Conservation (phyloP, 129 eudicot species). For the Artemisia argyi region DNA sequence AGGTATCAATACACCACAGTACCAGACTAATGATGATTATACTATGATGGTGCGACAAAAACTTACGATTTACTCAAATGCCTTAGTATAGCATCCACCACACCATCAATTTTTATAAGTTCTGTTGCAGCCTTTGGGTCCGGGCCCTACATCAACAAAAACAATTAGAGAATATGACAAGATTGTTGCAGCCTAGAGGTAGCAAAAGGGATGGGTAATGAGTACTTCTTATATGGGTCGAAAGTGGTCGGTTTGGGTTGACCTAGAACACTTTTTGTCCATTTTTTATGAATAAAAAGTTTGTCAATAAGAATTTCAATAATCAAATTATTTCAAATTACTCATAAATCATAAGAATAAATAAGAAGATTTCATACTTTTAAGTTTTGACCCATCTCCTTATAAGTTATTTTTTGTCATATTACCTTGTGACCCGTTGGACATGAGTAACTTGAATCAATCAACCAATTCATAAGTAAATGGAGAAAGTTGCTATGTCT, state of each 20-base stretch:
- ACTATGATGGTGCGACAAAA: constrained; percentile 1
- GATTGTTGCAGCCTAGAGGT: background rate
- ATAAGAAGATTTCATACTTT: too few species aligned
- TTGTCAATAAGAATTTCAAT: background rate
- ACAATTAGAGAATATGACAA: background rate
- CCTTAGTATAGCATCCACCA: constrained; percentile 80
- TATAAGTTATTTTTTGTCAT: background rate
- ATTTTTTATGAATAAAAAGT: background rate
- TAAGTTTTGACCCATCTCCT: background rate
- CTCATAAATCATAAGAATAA: too few species aligned
- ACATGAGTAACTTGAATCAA: background rate
- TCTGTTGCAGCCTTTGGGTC: constrained; percentile 89
- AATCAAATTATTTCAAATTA: too few species aligned
- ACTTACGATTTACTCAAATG: constrained; percentile 84
- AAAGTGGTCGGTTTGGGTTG: background rate
- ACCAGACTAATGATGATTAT: background rate
- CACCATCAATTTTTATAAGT: constrained; percentile 75
- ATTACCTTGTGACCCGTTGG: background rate
- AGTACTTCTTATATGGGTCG: background rate
- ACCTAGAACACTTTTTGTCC: background rate
- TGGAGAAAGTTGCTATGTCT: background rate
- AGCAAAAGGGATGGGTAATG: background rate
- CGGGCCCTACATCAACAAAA: constrained; percentile 71
- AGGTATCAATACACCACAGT: background rate
- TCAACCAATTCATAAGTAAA: background rate